Conservation (phyloP, 192 early-diverging fungal species). For the Podila minutissima region DNA sequence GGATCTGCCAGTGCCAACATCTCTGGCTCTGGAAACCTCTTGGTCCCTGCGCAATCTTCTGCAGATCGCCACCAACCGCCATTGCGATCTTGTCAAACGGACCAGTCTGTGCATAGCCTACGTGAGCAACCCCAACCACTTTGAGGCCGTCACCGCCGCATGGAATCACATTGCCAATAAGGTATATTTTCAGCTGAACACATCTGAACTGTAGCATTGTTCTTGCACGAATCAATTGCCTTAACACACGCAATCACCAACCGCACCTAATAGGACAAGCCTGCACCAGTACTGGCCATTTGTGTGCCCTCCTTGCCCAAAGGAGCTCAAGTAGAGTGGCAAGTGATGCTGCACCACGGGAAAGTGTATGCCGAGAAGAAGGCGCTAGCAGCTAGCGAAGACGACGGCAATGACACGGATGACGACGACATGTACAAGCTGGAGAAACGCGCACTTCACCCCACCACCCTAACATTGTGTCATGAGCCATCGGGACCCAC, state of each 20-base stretch:
- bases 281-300: conserved; percentile 62
- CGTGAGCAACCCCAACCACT: conserved; percentile 51
- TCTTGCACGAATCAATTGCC: background rate
- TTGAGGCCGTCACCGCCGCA: conserved; percentile 29
- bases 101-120: conserved; percentile 68
- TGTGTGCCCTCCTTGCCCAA: conserved; percentile 70
- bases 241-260: background rate
- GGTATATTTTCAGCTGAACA: background rate
- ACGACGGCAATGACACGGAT: conserved; percentile 43
- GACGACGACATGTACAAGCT: conserved; percentile 37
- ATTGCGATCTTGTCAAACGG: conserved; percentile 44
- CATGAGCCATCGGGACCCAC: conserved; percentile 12
- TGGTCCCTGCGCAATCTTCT: conserved; percentile 66
- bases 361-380: conserved; percentile 40
- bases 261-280: background rate
- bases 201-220: background rate
- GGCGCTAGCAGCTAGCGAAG: background rate
- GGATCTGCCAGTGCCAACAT: conserved; percentile 56
- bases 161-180: conserved; percentile 34
- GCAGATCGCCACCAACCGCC: conserved; percentile 54
- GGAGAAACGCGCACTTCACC: conserved; percentile 30
- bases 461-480: background rate
- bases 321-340: conserved; percentile 74
- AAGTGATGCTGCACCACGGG: conserved; percentile 55
- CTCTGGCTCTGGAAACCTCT: conserved; percentile 58